Percentiles rank a stretch among this genome's conserved stretches.
These are phyloP conservation scores for Starmera dryadoides DNA, from an alignment of 805 yeast genomes.

Conservation along the genomic window DNA sequence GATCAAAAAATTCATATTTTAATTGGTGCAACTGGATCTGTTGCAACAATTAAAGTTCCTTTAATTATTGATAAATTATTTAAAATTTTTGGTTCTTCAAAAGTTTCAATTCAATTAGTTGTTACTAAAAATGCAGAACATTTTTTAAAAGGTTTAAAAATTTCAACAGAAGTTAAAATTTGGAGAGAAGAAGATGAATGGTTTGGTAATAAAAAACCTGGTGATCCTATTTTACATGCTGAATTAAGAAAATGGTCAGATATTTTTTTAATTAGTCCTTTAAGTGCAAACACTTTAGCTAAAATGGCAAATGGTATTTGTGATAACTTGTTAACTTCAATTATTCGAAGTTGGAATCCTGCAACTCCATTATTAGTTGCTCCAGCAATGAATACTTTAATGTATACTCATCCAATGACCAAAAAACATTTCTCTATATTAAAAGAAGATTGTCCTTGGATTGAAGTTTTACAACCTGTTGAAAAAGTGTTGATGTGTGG, in stretches of 20 bases:
- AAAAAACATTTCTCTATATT: constrained; percentile 59
- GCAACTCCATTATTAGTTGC: constrained; percentile 66
- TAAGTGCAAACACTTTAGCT: constrained; percentile 74
- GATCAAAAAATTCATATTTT: constrained; percentile 84
- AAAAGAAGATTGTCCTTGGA: constrained; percentile 67
- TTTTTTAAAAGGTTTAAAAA: constrained; percentile 54
- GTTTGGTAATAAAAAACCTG: constrained; percentile 43
- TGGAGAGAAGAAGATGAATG: constrained; percentile 86
- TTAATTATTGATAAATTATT: constrained; percentile 79
- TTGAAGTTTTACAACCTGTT: constrained; percentile 69
- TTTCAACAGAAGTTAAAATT: constrained; percentile 68
- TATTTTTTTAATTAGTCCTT: constrained; percentile 65
- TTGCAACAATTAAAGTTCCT: constrained; percentile 92
- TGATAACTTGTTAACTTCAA: constrained; percentile 67
- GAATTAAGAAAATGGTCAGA: constrained; percentile 85
- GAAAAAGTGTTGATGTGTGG: constrained; percentile 78
- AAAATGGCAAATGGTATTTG: constrained; percentile 72
- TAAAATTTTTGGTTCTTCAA: constrained; percentile 66
- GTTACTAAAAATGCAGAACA: constrained; percentile 74
- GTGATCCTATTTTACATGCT: constrained; percentile 72
- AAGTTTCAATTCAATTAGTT: constrained; percentile 76
- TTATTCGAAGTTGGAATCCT: constrained; percentile 74
- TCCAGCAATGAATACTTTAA: constrained; percentile 83
- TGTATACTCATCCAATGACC: constrained; percentile 75
- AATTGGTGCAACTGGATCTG: constrained; percentile 92